A percentile compares a stretch with the other conserved stretches of the same genome.
These are phyloP conservation scores for Verticillium tricorpus DNA, from an alignment of 2,329 filamentous ascomycete genomes.

Conservation along the genomic window DNA sequence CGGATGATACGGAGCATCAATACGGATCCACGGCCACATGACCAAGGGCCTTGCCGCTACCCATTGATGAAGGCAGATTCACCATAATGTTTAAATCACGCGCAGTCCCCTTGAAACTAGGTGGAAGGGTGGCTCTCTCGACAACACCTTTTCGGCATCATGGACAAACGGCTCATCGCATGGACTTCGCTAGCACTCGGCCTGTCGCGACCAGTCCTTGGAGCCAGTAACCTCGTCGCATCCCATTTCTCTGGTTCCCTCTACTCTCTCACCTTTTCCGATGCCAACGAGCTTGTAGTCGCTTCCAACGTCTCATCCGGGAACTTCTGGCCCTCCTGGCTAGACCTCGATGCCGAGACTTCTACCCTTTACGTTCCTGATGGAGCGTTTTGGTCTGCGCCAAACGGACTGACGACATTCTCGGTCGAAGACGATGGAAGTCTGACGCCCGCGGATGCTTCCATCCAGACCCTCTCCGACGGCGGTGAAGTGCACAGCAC, in stretches of 20 bases:
- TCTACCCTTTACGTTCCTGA: conserved; percentile 31
- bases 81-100: no score
- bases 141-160: not conserved
- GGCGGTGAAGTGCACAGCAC: conserved; percentile 35
- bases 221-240: conserved; percentile 23
- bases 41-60: not conserved
- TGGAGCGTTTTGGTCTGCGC: conserved; percentile 29
- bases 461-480: conserved; percentile 20
- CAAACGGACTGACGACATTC: conserved; percentile 26
- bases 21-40: not conserved
- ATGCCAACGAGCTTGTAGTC: conserved; percentile 21
- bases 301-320: conserved; percentile 23
- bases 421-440: conserved; percentile 24
- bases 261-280: conserved; percentile 27
- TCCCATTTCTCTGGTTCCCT: conserved; percentile 35
- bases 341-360: conserved; percentile 25
- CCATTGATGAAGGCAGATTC: not conserved
- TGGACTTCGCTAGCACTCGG: not conserved
- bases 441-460: conserved; percentile 21
- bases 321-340: conserved; percentile 31
- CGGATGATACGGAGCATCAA: not conserved
- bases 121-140: no score
- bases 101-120: no score
- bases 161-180: not conserved
- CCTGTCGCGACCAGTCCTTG: conserved; percentile 17